Evolutionary conservation across 139 green algal species (phyloP), one percentile per base, ranked within the genome.

Genomic region (Chlorella sp.): DNA sequence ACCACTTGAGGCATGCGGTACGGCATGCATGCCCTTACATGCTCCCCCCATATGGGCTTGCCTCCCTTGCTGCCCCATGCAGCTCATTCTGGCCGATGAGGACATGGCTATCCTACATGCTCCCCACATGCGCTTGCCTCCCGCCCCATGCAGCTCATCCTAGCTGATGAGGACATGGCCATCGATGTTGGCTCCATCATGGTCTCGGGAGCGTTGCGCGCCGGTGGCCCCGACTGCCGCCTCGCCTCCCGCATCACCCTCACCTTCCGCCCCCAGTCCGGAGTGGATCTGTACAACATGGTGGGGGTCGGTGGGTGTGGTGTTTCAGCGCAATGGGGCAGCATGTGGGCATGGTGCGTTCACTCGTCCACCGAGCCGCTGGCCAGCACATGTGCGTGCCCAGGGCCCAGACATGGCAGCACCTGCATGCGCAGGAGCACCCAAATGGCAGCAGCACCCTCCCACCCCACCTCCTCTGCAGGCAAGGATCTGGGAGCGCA

Each of bases 181-280:
- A 46, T 81, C 11, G 64, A 87, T 5, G 46, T 87, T 28, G 83
- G 74, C 6, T 78, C 74, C 28, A 70, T 87, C 48, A 32, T 82
- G 41, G 83, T 83, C 22, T 65, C 56, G 14, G 83, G 83, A 3
- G 74, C 83, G 28, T 46, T 87, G 62, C 74, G 83, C 24, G 83
- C 74, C 17, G 83, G 83, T 28, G n/a, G 28, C 28, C 48, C 83
- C 44, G 22, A n/a, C 64, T 87, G 83, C 83, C 74, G 74, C 83
- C 83, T 87, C 26, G 22, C 48, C 44, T 83, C 83, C 34, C 83
- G 74, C 62, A 65, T 87, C 64, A 87, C 83, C 46, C 38, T 87
- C 28, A 72, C 75, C 58, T 87, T 87, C 64, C 64, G 62, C 46
- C 26, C 83, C 1, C 1, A 58, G 30, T 19, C 62, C 2, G 76